A percentile compares a stretch with the other conserved stretches of the same genome.
These are phyloP conservation scores for Hylodesmum podocarpum DNA, from an alignment of 306 rosid species.

Conservation along the genomic window DNA sequence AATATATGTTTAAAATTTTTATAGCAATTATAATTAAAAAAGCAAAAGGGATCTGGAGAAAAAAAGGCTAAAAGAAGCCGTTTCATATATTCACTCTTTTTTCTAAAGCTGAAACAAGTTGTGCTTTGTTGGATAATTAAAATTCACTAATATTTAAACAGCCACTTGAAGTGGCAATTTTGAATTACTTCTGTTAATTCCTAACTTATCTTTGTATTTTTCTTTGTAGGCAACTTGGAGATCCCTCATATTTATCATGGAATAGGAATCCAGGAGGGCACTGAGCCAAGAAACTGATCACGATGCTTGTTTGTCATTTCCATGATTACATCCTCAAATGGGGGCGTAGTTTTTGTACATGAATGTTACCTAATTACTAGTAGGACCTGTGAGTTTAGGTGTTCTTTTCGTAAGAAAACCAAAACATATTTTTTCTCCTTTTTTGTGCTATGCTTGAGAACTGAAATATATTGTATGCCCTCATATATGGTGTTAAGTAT, in stretches of 20 bases:
- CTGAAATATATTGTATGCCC: constrained; percentile 33
- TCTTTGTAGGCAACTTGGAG: constrained; percentile 85
- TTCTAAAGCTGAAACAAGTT: not conserved
- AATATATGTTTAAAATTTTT: not conserved
- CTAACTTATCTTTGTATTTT: not conserved
- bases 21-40: not conserved
- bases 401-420: not conserved
- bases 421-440: not conserved
- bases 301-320: not conserved
- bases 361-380: constrained; percentile 15
- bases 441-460: not conserved
- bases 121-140: not conserved
- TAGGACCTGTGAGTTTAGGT: constrained; percentile 4
- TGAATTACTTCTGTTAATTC: not conserved
- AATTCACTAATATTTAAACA: not conserved
- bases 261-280: constrained; percentile 77
- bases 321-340: not conserved
- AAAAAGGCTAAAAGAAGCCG: not conserved
- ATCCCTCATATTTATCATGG: constrained; percentile 86
- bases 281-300: constrained; percentile 39
- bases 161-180: not conserved
- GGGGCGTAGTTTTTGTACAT: constrained; percentile 42
- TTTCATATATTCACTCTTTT: not conserved
- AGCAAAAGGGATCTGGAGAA: not conserved
- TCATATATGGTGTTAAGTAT: not conserved